Base-by-base conservation (phyloP, 306 rosid species). In the Lotus japonicus region DNA sequence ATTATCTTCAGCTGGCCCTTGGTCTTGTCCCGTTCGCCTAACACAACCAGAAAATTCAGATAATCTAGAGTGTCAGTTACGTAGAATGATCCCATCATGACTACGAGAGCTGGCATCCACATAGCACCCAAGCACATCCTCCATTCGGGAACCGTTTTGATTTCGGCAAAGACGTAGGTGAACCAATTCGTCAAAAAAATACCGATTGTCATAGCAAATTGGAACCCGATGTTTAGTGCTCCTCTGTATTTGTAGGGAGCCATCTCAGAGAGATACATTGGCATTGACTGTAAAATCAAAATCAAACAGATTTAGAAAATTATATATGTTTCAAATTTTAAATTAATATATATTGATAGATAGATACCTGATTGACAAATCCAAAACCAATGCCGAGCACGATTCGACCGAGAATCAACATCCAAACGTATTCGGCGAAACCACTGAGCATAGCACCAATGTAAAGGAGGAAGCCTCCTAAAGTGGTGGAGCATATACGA, bases 71-170 rank as follows among this genome's bases (percentile, higher is more conserved):
- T n/a, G n/a, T n/a, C n/a, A n/a, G n/a, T n/a, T n/a, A n/a, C n/a
- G n/a, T n/a, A n/a, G n/a, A n/a, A n/a, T n/a, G 95, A 77, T 1
- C 97, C 97, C 0, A 78, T 3, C 1, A 84, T 77, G 75, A 91
- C 83, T 2, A 91, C 80, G 0, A 88, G 74, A 6, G 95, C 97
- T 0, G 97, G 97, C 5, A 91, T 89, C 78, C 83, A 66, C 0
- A 92, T 95, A 2, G 92, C 95, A 0, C 97, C 97, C 35, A 91
- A 77, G 64, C 97, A 88, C 83, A 91, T 23, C 9, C 97, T 77
- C 97, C 97, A 91, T 61, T 95, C 97, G 95, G 95, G 88, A 0
- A 95, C 97, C 1, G 92, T 92, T n/a, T 81, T 18, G 38, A 91
- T 91, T 54, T 84, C 88, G 2, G 91, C 90, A 42, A 88, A 91